Evolutionary conservation across 768 basidiomycete species (phyloP), one percentile per base, ranked within the genome.

Genomic region (Favolaschia claudopus): DNA sequence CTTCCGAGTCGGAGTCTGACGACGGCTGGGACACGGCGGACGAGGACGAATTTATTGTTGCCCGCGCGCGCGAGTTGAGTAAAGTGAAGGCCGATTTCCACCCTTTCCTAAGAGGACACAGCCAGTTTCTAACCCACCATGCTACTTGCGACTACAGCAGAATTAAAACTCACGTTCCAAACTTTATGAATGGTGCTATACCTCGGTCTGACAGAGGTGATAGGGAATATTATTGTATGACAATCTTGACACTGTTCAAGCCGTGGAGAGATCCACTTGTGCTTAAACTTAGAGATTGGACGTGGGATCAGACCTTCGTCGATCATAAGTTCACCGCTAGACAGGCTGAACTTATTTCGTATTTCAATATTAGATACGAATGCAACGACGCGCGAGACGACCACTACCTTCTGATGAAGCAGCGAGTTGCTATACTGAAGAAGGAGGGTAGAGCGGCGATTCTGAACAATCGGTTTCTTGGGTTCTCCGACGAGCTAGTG

Each of bases 201-300:
- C 76, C 75, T 7, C 10, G 74, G 17, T 31, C 33, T 44, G 75
- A 76, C 61, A 50, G 63, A 38, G 75, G 72, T 12, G 71, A 76
- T 49, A 14, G 69, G 14, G 74, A 76, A 36, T 69, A 69, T 19
- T 77, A 76, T 54, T 73, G 70, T 55, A 42, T 39, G 29, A 65
- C 72, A 2, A 76, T 79, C 73, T 44, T 76, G 1, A 69, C 72
- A 2, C 39, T 77, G 4, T 77, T 76, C 53, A 68, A 70, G 27
- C 76, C 76, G 2, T 75, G 75, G 73, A 56, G 73, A 27, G 60
- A 60, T 15, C 71, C 73, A 0, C 8, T 37, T 2, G 70, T 76
- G 32, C 56, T 77, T 19, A 73, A 74, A 50, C 10, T 15, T 2
- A 20, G 9, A 5, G 24, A 32, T 32, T 25, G 65, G 27, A 55